A percentile compares a stretch with the other conserved stretches of the same genome.
Evolutionary conservation across 148 eudicot genomes (phyloP).

Genomic region (Nyssa sinensis): DNA sequence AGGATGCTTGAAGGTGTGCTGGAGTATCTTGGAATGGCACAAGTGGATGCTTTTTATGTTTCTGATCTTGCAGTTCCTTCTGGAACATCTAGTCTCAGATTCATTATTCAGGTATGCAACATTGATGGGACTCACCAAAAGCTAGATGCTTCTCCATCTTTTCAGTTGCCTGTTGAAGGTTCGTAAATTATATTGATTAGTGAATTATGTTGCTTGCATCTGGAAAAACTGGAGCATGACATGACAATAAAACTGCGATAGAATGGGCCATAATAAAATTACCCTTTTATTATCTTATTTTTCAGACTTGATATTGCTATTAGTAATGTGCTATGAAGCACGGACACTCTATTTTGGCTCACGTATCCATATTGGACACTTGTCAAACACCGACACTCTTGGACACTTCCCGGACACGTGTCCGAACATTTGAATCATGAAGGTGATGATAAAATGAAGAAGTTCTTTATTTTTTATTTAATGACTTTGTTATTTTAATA

Average conservation of each 20-base stretch:
- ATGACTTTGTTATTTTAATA: too few species aligned
- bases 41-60: constrained; percentile 65
- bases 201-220: not conserved
- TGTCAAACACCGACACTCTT: too few species aligned
- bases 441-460: not conserved
- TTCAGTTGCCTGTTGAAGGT: constrained; percentile 51
- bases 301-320: not conserved
- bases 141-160: constrained; percentile 63
- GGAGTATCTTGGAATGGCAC: constrained; percentile 79
- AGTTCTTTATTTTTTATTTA: too few species aligned
- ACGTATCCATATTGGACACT: too few species aligned
- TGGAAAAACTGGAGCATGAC: not conserved
- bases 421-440: not conserved
- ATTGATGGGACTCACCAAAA: constrained; percentile 62
- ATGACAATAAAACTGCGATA: not conserved
- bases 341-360: too few species aligned
- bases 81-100: constrained; percentile 52
- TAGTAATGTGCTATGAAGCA: too few species aligned
- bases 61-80: constrained; percentile 54
- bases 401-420: too few species aligned
- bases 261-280: not conserved
- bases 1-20: constrained; percentile 11
- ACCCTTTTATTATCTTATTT: not conserved
- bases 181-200: constrained; percentile 21
- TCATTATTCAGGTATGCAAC: constrained; percentile 57